Base-by-base conservation (phyloP, 805 yeast species). In the Barnettozyma salicaria region DNA sequence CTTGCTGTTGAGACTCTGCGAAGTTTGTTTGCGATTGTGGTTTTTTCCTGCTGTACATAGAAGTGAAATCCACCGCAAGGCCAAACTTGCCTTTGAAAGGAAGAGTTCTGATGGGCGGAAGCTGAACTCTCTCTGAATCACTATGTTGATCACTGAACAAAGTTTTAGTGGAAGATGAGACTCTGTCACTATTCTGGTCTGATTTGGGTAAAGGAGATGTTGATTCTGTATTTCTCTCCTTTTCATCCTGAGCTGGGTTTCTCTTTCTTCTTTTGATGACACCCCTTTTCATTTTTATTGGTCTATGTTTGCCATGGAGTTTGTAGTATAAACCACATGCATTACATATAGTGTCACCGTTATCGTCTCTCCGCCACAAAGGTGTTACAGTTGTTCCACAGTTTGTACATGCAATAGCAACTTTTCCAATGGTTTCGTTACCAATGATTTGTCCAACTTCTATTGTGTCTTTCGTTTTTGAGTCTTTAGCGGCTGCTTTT, bases 341-440 rank as follows among this genome's bases (percentile, higher is more conserved):
- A 52, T 85, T 85, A 65, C 95, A 85, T 18, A 86, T 84, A 19
- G 88, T 81, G 49, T 84, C 79, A 4, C 95, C 95, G 6, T 68
- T 68, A 45, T 78, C 88, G 55, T 84, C 89, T 43, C 95, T 65
- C 54, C 95, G 69, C 95, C 95, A 85, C 10, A 85, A 62, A 0
- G 95, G 95, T 1, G 95, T 85, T 39, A 82, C 81, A 1, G 92
- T 85, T 10, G 92, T 81, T 3, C 78, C 79, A 61, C 95, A 85
- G 62, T 85, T 86, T 46, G 74, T 79, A 56, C 95, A 85, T 0
- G 94, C 87, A 7, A 85, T 74, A 9, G 81, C 81, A 33, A 76
- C 64, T 20, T 71, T 63, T 28, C 63, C 74, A 14, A 63, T 58
- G 29, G 48, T 56, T 25, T 51, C 56, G 5, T 43, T 35, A 6